Conservation (phyloP, 768 basidiomycete genomes). For the Russula ochroleuca region DNA sequence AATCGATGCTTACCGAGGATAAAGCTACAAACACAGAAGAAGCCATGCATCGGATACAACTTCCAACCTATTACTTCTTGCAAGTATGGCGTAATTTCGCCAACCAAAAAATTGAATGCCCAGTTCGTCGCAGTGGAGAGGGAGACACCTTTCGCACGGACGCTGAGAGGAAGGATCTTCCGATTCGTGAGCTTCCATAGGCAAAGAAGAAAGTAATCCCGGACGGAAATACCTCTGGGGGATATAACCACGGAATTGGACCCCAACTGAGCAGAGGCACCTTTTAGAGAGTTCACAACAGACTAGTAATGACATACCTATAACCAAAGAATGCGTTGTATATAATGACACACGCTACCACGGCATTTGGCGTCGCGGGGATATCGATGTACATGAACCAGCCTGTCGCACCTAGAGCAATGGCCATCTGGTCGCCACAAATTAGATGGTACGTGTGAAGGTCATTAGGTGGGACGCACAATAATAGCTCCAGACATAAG, state of each 20-base stretch:
- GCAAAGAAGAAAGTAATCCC: background rate
- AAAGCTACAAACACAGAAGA: slow-evolving; percentile 86
- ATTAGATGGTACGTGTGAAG: background rate
- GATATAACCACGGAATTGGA: slow-evolving; percentile 83
- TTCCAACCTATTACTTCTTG: slow-evolving; percentile 89
- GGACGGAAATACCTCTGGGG: slow-evolving; percentile 60
- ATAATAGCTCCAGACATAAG: slow-evolving; percentile 80
- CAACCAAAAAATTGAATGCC: slow-evolving; percentile 85
- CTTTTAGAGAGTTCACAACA: background rate
- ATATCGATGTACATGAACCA: slow-evolving; percentile 94
- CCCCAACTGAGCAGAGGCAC: slow-evolving; percentile 57
- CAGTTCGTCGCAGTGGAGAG: slow-evolving; percentile 87
- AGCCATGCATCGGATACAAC: slow-evolving; percentile 93
- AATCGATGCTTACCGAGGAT: slow-evolving; percentile 52
- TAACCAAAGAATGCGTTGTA: slow-evolving; percentile 95
- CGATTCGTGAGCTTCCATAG: slow-evolving; percentile 11
- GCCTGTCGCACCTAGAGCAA: slow-evolving; percentile 73
- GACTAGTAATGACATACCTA: slow-evolving; percentile 42
- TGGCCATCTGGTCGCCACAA: slow-evolving; percentile 58
- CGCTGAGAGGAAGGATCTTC: slow-evolving; percentile 83
- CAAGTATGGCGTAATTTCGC: slow-evolving; percentile 79
- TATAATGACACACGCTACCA: slow-evolving; percentile 83
- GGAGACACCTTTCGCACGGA: slow-evolving; percentile 95
- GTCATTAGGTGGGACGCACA: slow-evolving; percentile 40
- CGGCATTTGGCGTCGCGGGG: slow-evolving; percentile 77